These are phyloP conservation scores for Haplosporangium sp. DNA, from an alignment of 371 early-diverging fungal genomes.

Conservation along the genomic window DNA sequence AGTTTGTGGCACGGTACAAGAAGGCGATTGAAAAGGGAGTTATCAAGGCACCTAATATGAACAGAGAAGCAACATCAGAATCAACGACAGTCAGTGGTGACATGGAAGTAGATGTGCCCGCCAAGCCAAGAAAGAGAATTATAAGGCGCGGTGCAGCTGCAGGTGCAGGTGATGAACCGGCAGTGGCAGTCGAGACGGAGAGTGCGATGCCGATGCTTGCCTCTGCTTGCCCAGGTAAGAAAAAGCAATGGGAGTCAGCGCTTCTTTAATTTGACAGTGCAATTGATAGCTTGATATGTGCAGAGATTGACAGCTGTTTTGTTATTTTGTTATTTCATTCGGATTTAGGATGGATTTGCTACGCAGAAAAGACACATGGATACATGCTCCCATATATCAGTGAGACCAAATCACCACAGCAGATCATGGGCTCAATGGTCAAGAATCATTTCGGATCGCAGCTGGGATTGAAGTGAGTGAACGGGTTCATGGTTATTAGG, in stretches of 20 bases:
- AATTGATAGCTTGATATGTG: no score
- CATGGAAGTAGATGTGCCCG: conserved; percentile 33
- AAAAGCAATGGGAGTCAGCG: no score
- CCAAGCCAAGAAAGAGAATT: conserved; percentile 29
- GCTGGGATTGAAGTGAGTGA: conserved; percentile 62
- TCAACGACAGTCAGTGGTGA: conserved; percentile 8
- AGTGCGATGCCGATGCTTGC: conserved; percentile 59
- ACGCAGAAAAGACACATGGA: conserved; percentile 97
- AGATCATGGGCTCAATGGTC: conserved; percentile 93
- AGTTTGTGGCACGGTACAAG: conserved; percentile 84
- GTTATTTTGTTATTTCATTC: neutral
- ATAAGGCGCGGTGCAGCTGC: conserved; percentile 33
- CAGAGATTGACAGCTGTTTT: neutral
- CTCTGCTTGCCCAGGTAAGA: conserved; percentile 60
- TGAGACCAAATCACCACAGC: conserved; percentile 93
- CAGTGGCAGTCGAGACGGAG: conserved; percentile 42
- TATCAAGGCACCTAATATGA: conserved; percentile 55
- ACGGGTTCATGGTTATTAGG: neutral
- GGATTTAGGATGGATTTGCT: conserved; percentile 92
- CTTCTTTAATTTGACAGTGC: no score
- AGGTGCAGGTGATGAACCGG: conserved; percentile 35
- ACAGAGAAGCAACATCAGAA: conserved; percentile 12
- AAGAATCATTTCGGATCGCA: conserved; percentile 82
- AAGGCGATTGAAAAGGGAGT: conserved; percentile 57
- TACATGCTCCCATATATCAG: conserved; percentile 86